Base-by-base conservation (phyloP, 305 asterid genomes). In the Striga hermonthica region DNA sequence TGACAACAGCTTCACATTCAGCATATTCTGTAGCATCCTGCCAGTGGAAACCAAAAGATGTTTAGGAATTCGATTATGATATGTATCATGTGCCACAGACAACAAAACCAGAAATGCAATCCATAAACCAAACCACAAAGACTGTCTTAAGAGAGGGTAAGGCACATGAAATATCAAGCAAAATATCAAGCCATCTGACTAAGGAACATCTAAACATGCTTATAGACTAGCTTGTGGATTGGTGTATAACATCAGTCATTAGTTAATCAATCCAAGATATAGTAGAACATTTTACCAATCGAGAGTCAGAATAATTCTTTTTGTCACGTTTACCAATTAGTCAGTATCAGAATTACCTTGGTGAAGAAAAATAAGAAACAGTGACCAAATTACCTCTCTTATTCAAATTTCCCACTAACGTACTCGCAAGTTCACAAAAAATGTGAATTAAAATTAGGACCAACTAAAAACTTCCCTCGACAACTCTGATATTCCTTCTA, bases 1-100 rank as follows among this genome's bases (percentile, higher is more conserved):
- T 93, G 54, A 93, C 95, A 34, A 82, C 84, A 38, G 95, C 97
- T 81, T 93, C 99, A 74, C 99, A 93, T 73, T 93, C 99, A 72
- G 99, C 99, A 74, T 90, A 93, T 74, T 93, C 99, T 47, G 79
- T 82, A 66, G 97, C 97, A 82, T 93, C 95, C 99, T 93, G 75
- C 66, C 74, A 44, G 53, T 62, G 40, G 70, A 72, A 40, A 36
- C 31, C 31, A 22, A 36, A 47, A 50, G 16, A 57, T 72, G 66
- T 57, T 56, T 45, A 48, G 58, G 41, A 3, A 55, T 53, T n/a
- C 43, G 57, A 43, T 57, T 62, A 39, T 68, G 34, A n/a, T 31
- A n/a, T n/a, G 34, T 7, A 76, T 47, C 63, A 64, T 64, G 31
- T 28, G 35, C 35, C 9, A 13, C 4, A 52, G 60, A 71, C 39